Percentiles rank a stretch among this genome's conserved stretches.
Evolutionary conservation across 306 rosid genomes (phyloP).

Genomic region (Cicer chorassanicum): DNA sequence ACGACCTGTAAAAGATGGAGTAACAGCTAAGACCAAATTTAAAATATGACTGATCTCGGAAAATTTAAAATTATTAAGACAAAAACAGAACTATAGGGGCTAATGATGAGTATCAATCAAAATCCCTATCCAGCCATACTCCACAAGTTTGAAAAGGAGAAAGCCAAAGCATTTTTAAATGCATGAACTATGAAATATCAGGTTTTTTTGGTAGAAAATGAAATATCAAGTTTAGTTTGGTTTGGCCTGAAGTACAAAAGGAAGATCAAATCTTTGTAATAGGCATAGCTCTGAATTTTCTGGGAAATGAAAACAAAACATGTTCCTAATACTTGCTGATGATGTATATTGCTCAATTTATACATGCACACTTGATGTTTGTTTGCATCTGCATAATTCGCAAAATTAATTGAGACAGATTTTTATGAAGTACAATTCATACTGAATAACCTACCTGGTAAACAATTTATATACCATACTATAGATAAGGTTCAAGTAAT

Average conservation of each 20-base stretch:
- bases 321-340: conserved; percentile 24
- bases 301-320: neutral
- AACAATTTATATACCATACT: conserved; percentile 8
- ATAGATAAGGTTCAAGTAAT: conserved; percentile 17
- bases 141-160: conserved; percentile 16
- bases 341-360: conserved; percentile 18
- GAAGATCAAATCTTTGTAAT: conserved; percentile 26
- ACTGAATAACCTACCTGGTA: neutral
- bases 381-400: neutral
- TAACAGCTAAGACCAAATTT: conserved; percentile 40
- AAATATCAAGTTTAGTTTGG: neutral
- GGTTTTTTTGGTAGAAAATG: neutral
- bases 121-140: conserved; percentile 30
- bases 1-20: conserved; percentile 55
- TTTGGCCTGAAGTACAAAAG: neutral
- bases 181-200: neutral
- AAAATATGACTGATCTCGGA: conserved; percentile 13
- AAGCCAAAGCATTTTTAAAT: conserved; percentile 18
- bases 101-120: neutral
- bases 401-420: conserved; percentile 7
- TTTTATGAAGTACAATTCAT: neutral
- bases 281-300: conserved; percentile 12
- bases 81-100: conserved; percentile 8
- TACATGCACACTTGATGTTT: neutral
- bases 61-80: conserved; percentile 18